Conservation (phyloP, 805 yeast species). For the Ogataea paraovalis region DNA sequence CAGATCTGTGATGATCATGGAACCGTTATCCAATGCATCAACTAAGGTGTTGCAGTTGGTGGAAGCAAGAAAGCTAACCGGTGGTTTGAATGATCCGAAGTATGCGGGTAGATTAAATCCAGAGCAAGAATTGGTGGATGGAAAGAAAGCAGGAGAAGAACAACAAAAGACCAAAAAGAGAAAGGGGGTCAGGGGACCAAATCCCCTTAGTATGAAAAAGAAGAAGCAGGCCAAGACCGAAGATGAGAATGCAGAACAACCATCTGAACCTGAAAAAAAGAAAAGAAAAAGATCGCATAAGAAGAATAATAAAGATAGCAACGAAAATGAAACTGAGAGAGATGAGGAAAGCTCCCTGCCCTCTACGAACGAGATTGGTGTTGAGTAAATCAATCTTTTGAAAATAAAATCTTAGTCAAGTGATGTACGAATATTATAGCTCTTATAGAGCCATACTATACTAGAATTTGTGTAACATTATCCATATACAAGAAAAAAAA, state of each 20-base stretch:
- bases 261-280: slow-evolving; percentile 4
- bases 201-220: slow-evolving; percentile 86
- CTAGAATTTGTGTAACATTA: neutral
- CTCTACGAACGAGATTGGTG: neutral
- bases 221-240: slow-evolving; percentile 15
- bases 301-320: slow-evolving; percentile 5
- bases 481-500: neutral
- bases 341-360: neutral
- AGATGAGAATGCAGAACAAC: slow-evolving; percentile 14
- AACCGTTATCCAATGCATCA: slow-evolving; percentile 79
- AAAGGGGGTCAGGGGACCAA: slow-evolving; percentile 77
- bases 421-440: neutral
- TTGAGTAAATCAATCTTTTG: neutral
- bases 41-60: slow-evolving; percentile 40
- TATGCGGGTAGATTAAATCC: slow-evolving; percentile 39
- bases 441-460: neutral
- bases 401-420: neutral
- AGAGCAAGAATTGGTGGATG: slow-evolving; percentile 5
- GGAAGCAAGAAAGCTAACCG: slow-evolving; percentile 66
- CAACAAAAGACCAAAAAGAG: slow-evolving; percentile 39
- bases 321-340: slow-evolving; percentile 1
- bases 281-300: slow-evolving; percentile 23
- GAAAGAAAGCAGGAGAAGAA: slow-evolving; percentile 16
- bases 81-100: slow-evolving; percentile 70
- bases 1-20: slow-evolving; percentile 93